Percentiles rank a stretch among this genome's conserved stretches.
phyloP scores from a whole-genome alignment of 2,329 filamentous ascomycete species.

The Aureobasidium pullulans region DNA sequence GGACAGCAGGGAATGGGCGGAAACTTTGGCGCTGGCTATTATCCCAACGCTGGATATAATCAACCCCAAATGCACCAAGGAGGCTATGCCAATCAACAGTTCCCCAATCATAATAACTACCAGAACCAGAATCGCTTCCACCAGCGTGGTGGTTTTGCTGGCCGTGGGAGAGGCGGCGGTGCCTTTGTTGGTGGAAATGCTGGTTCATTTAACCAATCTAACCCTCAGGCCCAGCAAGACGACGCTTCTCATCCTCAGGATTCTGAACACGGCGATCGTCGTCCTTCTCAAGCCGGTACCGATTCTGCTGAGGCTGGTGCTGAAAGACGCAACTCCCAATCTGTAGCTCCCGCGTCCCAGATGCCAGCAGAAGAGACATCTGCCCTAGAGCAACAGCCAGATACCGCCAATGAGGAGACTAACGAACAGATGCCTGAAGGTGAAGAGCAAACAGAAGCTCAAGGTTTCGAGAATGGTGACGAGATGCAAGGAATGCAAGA shows the following conservation, averaged over 20 bases:
- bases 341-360: background rate
- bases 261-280: background rate
- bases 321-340: conserved; percentile 7
- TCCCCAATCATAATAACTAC: conserved; percentile 51
- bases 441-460: background rate
- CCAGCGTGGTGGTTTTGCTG: conserved; percentile 47
- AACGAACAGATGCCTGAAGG: background rate
- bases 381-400: background rate
- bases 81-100: conserved; percentile 38
- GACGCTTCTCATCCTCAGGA: background rate
- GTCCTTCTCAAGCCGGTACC: background rate
- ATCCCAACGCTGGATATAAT: conserved; percentile 47
- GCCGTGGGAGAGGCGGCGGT: conserved; percentile 31
- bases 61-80: conserved; percentile 39
- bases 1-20: conserved; percentile 63
- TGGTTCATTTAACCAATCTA: conserved; percentile 21
- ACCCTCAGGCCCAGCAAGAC: conserved; percentile 17
- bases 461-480: background rate
- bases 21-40: conserved; percentile 64
- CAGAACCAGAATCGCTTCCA: conserved; percentile 66
- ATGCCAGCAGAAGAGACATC: background rate
- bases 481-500: conserved; percentile 2
- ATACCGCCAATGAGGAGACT: conserved; percentile 5
- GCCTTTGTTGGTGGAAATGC: conserved; percentile 23
- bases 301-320: background rate